Evolutionary conservation across 306 rosid genomes (phyloP), one percentile per base, ranked within the genome.

Genomic region (barrel medic (Medicago truncatula)): DNA sequence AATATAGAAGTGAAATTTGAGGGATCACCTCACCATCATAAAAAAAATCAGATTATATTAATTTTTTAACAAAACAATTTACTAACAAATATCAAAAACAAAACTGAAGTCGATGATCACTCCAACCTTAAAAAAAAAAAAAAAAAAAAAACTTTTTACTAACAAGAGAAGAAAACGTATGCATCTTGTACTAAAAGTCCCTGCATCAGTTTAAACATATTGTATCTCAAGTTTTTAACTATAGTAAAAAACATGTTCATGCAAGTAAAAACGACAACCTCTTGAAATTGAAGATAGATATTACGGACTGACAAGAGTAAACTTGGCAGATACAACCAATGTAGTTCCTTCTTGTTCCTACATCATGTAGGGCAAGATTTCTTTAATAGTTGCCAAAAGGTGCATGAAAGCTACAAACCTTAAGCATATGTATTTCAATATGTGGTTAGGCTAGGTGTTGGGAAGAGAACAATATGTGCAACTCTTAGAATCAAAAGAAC

Each of bases 311-410:
- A 94, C 95, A 31, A 85, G 68, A 4, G 82, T 80, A 77, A 94
- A 92, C 69, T 90, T 90, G 18, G 98, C 92, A 75, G 96, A 94
- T 59, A 94, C 98, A 78, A 94, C 79, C 64, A 94, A 81, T 41
- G 97, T 92, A 20, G 97, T 21, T 21, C 98, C 98, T 73, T 94
- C 98, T 82, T 92, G 88, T 77, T 94, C 96, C 97, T 94, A 82
- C 64, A 84, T 25, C 53, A 78, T 47, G 53, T 60, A 85, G 9
- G n/a, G 8, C 21, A 40, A 73, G 61, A 76, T 50, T n/a, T 15
- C 0, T 53, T 17, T 15, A 31, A 20, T 25, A 54, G 36, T 60
- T 21, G 54, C 20, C n/a, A 62, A 66, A 16, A 47, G 81, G n/a
- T n/a, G n/a, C n/a, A n/a, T 66, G 43, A 54, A 54, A 44, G 49